A percentile compares a stretch with the other conserved stretches of the same genome.
phyloP scores from a whole-genome alignment of 2,329 filamentous ascomycete genomes.

The Paecilomyces fulvus region DNA sequence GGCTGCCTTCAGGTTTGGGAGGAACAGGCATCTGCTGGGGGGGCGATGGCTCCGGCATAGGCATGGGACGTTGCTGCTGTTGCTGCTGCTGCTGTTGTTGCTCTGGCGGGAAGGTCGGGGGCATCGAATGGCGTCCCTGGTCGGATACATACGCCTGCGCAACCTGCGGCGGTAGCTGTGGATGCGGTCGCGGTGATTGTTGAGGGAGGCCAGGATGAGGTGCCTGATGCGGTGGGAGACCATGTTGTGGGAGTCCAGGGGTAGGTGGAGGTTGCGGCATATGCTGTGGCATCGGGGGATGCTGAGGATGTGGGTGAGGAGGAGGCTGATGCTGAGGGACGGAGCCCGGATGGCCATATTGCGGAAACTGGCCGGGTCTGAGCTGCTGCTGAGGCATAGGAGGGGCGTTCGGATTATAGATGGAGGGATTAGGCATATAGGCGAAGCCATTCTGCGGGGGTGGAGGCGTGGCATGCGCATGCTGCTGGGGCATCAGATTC shows the following conservation, averaged over 20 bases:
- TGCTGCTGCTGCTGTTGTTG: conserved; percentile 43
- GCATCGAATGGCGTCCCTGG: conserved; percentile 63
- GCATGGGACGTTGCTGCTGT: conserved; percentile 50
- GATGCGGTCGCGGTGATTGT: conserved; percentile 26
- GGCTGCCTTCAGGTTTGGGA: conserved; percentile 32
- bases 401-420: conserved; percentile 63
- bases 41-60: conserved; percentile 49
- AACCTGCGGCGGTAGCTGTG: conserved; percentile 37
- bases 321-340: conserved; percentile 27
- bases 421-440: conserved; percentile 77
- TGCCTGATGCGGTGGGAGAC: conserved; percentile 33
- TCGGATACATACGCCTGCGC: conserved; percentile 70
- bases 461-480: conserved; percentile 52
- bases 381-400: conserved; percentile 38
- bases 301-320: conserved; percentile 28
- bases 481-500: conserved; percentile 59
- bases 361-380: conserved; percentile 36
- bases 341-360: conserved; percentile 35
- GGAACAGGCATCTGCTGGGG: conserved; percentile 42
- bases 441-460: conserved; percentile 60
- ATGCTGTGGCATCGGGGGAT: conserved; percentile 27
- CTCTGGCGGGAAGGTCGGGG: conserved; percentile 58
- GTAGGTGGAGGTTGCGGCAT: conserved; percentile 29
- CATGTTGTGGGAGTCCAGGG: conserved; percentile 31
- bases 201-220: conserved; percentile 18